Conservation (phyloP, 345 rosid species). For the Pseudoturritis turrita region DNA sequence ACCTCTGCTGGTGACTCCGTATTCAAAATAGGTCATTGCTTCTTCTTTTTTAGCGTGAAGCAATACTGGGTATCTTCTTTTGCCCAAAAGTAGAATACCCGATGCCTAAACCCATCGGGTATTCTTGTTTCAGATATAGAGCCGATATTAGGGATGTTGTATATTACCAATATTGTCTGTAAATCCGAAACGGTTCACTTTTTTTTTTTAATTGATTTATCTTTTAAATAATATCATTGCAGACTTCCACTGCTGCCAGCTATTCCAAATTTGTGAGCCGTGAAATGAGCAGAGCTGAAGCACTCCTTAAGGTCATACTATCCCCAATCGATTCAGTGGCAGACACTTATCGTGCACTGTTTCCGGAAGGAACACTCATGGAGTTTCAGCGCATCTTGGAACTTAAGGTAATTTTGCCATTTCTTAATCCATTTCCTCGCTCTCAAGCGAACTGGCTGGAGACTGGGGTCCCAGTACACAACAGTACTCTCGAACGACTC, state of each 20-base stretch:
- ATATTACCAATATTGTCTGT: neutral
- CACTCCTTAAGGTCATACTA: constrained; percentile 94
- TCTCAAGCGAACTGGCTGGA: neutral
- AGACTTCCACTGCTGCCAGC: constrained; percentile 85
- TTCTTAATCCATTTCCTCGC: neutral
- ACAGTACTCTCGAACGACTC: neutral
- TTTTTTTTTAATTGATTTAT: neutral
- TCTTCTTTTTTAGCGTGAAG: neutral
- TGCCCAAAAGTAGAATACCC: neutral
- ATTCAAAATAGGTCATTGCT: neutral
- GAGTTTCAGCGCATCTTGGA: constrained; percentile 98
- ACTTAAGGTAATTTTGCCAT: constrained; percentile 56
- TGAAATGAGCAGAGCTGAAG: constrained; percentile 99
- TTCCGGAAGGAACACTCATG: constrained; percentile 98
- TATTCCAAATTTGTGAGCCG: constrained; percentile 94
- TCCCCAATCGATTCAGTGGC: constrained; percentile 97
- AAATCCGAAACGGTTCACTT: neutral
- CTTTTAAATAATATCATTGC: constrained; percentile 9
- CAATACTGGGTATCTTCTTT: neutral
- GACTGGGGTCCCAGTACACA: neutral
- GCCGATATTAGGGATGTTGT: neutral
- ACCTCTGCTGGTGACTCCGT: neutral
- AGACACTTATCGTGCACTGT: constrained; percentile 89
- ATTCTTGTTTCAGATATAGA: neutral
- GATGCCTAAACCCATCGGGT: neutral